Conservation (phyloP, 352 stramenopile genomes). For the Phytophthora tentaculata region DNA sequence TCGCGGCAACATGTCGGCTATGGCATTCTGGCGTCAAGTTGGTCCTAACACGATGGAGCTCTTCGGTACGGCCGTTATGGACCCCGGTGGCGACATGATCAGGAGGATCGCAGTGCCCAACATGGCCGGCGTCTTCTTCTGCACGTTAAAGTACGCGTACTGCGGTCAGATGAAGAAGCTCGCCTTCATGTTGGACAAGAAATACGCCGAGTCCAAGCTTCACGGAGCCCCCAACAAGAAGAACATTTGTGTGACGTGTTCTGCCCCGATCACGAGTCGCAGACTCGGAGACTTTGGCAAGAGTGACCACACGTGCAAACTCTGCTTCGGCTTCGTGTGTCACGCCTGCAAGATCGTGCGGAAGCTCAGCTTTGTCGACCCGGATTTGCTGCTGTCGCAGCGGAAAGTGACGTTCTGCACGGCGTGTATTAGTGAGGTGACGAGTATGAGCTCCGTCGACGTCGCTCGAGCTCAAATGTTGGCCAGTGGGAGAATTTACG, state of each 20-base stretch:
- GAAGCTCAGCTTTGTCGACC: conserved; percentile 47
- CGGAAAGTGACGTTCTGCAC: conserved; percentile 50
- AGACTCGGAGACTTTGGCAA: conserved; percentile 32
- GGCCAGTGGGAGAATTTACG: conserved; percentile 25
- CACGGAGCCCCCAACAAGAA: conserved; percentile 27
- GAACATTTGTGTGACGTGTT: conserved; percentile 39
- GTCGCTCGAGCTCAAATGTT: conserved; percentile 44
- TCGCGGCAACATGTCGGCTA: conserved; percentile 50
- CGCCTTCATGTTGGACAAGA: conserved; percentile 44
- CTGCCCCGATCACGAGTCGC: conserved; percentile 18
- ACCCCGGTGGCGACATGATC: conserved; percentile 42
- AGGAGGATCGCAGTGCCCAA: conserved; percentile 33
- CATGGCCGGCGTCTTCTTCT: conserved; percentile 35
- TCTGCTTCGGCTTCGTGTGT: conserved; percentile 46
- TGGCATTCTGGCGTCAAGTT: conserved; percentile 55
- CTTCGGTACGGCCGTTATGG: conserved; percentile 45
- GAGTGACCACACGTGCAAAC: conserved; percentile 38
- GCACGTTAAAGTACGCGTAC: conserved; percentile 36
- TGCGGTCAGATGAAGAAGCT: conserved; percentile 50
- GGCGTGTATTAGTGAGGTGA: conserved; percentile 40
- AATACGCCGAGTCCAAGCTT: conserved; percentile 35
- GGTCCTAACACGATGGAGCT: conserved; percentile 50
- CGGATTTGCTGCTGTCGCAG: conserved; percentile 40
- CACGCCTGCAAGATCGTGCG: conserved; percentile 41
- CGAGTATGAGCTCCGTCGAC: conserved; percentile 35